phyloP scores from a whole-genome alignment of 805 yeast genomes.

The Saturnispora gosingensis region DNA sequence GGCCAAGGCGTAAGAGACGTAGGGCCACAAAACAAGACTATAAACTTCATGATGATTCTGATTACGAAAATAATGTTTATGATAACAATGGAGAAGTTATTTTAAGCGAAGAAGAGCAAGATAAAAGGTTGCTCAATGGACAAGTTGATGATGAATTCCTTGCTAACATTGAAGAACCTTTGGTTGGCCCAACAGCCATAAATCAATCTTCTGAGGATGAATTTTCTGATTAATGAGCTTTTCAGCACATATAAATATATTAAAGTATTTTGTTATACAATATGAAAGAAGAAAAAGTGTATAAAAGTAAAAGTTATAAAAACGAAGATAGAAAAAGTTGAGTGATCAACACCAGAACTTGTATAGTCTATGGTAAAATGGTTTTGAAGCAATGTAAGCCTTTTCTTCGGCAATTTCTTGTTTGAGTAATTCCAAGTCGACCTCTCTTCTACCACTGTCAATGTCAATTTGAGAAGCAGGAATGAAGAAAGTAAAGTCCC shows the following conservation, averaged over 20 bases:
- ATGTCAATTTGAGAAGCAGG: constrained; percentile 43
- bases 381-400: constrained; percentile 36
- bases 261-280: neutral
- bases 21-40: constrained; percentile 49
- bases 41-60: constrained; percentile 56
- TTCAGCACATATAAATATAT: neutral
- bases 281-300: neutral
- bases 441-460: constrained; percentile 52
- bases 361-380: constrained; percentile 39
- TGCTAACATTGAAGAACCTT: neutral
- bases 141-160: constrained; percentile 7
- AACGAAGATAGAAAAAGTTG: neutral
- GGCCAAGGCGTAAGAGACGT: constrained; percentile 6
- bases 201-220: constrained; percentile 1
- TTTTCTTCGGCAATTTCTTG: constrained; percentile 50
- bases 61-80: constrained; percentile 35
- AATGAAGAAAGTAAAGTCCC: constrained; percentile 37
- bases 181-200: constrained; percentile 2
- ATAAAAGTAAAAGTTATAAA: neutral
- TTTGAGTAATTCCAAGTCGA: constrained; percentile 43
- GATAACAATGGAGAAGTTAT: constrained; percentile 13
- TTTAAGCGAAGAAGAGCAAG: constrained; percentile 16
- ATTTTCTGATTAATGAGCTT: neutral
- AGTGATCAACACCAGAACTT: constrained; percentile 43
- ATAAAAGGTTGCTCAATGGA: constrained; percentile 11